Conservation (phyloP, 495 filamentous ascomycete genomes). For the Talaromyces wortmannii region DNA sequence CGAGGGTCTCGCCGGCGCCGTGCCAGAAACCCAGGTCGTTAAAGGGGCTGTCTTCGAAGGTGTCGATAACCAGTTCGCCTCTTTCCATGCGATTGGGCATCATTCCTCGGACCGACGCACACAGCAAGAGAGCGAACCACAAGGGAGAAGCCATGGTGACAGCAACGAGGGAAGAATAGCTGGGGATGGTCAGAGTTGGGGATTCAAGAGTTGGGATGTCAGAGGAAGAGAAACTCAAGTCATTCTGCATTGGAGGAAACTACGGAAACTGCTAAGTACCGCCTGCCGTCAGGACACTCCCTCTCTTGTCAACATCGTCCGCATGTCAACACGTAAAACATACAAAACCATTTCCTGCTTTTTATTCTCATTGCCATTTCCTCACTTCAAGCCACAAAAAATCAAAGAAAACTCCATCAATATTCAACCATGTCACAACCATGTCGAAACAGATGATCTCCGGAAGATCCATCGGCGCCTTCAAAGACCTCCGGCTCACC, state of each 20-base stretch:
- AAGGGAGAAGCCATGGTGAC: constrained; percentile 1
- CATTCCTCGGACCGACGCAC: not conserved
- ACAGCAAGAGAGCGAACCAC: constrained; percentile 1
- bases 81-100: constrained; percentile 1
- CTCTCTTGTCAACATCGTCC: not conserved
- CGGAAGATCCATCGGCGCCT: too few relatives aligned
- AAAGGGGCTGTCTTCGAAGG: constrained; percentile 44
- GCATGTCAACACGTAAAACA: too few relatives aligned
- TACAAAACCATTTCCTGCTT: too few relatives aligned
- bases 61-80: constrained; percentile 54
- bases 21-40: constrained; percentile 70
- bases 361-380: too few relatives aligned
- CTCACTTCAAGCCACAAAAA: too few relatives aligned
- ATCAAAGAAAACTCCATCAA: too few relatives aligned
- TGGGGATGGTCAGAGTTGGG: not conserved
- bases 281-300: not conserved
- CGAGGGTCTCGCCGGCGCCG: constrained; percentile 56
- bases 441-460: too few relatives aligned
- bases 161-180: not conserved
- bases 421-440: too few relatives aligned
- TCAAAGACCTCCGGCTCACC: not conserved
- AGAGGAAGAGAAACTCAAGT: not conserved
- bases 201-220: not conserved
- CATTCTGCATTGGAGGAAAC: not conserved
- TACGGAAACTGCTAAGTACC: not conserved